These are phyloP conservation scores for Tricladium varicosporioides DNA, from an alignment of 2,329 filamentous ascomycete genomes.

Conservation along the genomic window DNA sequence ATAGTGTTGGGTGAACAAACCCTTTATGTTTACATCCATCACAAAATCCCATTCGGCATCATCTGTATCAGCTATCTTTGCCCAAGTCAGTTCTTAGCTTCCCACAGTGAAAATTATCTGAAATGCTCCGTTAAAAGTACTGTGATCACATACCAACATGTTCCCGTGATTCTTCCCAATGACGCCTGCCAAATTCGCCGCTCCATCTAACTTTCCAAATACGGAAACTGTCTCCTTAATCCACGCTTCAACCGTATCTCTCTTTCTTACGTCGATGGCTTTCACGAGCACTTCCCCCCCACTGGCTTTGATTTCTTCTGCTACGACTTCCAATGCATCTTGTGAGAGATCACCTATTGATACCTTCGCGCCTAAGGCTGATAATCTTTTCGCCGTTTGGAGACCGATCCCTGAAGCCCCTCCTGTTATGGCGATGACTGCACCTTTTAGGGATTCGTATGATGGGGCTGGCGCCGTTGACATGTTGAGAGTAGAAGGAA, in stretches of 20 bases:
- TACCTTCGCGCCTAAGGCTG: conserved; percentile 10
- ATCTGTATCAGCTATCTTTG: conserved; percentile 28
- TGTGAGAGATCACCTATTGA: conserved; percentile 14
- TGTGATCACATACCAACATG: conserved; percentile 22
- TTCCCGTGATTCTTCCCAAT: conserved; percentile 8
- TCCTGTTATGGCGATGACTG: conserved; percentile 73
- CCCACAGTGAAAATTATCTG: too few relatives aligned
- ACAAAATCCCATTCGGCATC: conserved; percentile 43
- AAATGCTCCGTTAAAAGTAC: too few relatives aligned
- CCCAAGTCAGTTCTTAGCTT: not conserved
- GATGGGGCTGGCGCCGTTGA: not conserved
- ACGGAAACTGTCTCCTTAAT: conserved; percentile 31
- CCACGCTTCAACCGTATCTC: conserved; percentile 32
- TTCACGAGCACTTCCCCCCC: conserved; percentile 7
- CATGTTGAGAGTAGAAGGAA: not conserved
- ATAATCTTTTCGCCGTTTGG: conserved; percentile 56
- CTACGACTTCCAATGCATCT: conserved; percentile 13
- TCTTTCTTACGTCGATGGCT: conserved; percentile 30
- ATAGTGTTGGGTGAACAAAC: not conserved
- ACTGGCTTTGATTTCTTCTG: conserved; percentile 6
- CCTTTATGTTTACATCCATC: conserved; percentile 40
- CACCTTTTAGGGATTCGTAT: conserved; percentile 26
- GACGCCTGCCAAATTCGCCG: conserved; percentile 39
- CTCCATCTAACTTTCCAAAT: conserved; percentile 38
- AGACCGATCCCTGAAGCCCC: conserved; percentile 73